Conservation (phyloP, 441 rosid genomes). For the Theobroma grandiflorum region DNA sequence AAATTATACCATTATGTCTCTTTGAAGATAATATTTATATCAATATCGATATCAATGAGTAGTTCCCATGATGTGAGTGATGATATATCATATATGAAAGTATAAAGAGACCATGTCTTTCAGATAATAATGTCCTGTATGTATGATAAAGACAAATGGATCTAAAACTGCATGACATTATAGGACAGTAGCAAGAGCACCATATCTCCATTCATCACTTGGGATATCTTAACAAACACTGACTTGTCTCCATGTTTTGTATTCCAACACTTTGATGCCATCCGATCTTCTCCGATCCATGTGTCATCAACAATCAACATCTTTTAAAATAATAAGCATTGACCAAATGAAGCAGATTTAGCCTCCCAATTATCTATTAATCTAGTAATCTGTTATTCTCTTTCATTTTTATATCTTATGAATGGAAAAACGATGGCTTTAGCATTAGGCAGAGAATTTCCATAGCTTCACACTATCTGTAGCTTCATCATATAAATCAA, state of each 20-base stretch:
- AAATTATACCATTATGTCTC: too few relatives aligned
- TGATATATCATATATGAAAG: too few relatives aligned
- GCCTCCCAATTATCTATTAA: not conserved
- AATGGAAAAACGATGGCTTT: not conserved
- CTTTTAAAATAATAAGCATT: not conserved
- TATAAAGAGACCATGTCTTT: too few relatives aligned
- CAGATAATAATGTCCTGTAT: too few relatives aligned
- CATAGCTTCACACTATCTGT: not conserved
- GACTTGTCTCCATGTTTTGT: constrained; percentile 25
- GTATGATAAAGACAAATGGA: too few relatives aligned
- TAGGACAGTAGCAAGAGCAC: too few relatives aligned
- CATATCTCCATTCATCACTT: not conserved
- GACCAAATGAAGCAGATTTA: not conserved
- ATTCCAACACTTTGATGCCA: not conserved
- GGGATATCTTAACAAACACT: not conserved
- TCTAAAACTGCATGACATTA: too few relatives aligned
- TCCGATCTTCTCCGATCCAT: not conserved
- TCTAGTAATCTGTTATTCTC: not conserved
- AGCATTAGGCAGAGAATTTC: not conserved
- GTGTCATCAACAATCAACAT: too few relatives aligned
- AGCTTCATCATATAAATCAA: not conserved
- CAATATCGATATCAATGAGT: too few relatives aligned
- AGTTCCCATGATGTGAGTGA: too few relatives aligned
- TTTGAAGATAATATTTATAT: too few relatives aligned
- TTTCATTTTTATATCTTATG: not conserved